Evolutionary conservation across 495 filamentous ascomycete species (phyloP).

Genomic region (Penicillium simplicissimum): DNA sequence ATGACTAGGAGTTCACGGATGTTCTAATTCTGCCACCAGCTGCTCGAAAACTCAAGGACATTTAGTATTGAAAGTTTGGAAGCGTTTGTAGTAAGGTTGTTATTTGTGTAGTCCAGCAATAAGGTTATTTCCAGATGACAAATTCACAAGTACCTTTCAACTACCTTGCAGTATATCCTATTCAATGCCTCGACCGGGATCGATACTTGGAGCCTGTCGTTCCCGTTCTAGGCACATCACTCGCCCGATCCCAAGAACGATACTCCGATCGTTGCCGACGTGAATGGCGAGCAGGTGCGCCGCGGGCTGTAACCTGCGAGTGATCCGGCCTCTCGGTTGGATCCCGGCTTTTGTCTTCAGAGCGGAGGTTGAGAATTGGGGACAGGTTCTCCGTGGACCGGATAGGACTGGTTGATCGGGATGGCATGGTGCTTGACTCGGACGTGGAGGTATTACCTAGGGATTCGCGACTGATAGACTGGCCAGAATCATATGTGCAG

Average conservation of each 20-base stretch:
- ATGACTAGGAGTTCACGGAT: too few relatives aligned
- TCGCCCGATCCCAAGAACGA: conserved; percentile 19
- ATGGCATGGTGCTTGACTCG: conserved; percentile 9
- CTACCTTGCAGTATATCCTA: not conserved
- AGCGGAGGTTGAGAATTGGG: conserved; percentile 10
- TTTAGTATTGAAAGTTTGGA: not conserved
- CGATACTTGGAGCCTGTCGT: conserved; percentile 28
- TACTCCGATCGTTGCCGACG: conserved; percentile 26
- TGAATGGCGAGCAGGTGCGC: conserved; percentile 22
- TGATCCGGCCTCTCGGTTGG: conserved; percentile 13
- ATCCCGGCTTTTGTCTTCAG: conserved; percentile 11
- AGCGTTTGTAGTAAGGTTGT: too few relatives aligned
- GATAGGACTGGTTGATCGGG: conserved; percentile 17
- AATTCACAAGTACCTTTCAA: not conserved
- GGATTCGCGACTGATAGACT: too few relatives aligned
- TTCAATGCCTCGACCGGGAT: conserved; percentile 28
- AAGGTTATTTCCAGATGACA: not conserved
- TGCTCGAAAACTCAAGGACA: not conserved
- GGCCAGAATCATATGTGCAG: not conserved
- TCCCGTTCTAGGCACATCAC: conserved; percentile 10
- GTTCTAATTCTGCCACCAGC: not conserved
- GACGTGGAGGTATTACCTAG: too few relatives aligned
- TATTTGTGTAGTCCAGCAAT: not conserved
- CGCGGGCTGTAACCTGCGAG: conserved; percentile 21
- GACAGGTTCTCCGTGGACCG: conserved; percentile 16